Percentiles rank a stretch among this genome's conserved stretches.
These are phyloP conservation scores for Aspergillus persii DNA, from an alignment of 2,329 filamentous ascomycete species.

Conservation along the genomic window DNA sequence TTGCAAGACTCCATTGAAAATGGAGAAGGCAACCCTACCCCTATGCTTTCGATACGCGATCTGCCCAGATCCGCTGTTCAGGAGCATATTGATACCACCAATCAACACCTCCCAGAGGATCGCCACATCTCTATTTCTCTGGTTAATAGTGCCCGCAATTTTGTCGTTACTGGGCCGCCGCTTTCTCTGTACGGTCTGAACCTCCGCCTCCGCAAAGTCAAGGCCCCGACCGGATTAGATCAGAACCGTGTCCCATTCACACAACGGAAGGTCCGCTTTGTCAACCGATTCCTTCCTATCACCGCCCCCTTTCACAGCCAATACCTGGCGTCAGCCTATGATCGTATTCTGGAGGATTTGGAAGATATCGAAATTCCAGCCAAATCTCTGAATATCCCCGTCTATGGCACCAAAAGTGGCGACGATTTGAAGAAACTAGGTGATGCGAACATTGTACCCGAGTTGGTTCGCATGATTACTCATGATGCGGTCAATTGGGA, in stretches of 20 bases:
- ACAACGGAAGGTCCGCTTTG: slow-evolving; percentile 92
- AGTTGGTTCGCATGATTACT: slow-evolving; percentile 88
- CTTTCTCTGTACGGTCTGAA: slow-evolving; percentile 97
- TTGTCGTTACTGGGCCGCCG: slow-evolving; percentile 93
- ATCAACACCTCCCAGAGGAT: slow-evolving; percentile 89
- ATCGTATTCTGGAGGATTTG: slow-evolving; percentile 81
- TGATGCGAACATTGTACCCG: slow-evolving; percentile 77
- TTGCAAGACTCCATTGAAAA: slow-evolving; percentile 91
- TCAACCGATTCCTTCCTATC: slow-evolving; percentile 95
- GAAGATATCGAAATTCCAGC: slow-evolving; percentile 75
- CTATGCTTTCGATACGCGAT: slow-evolving; percentile 97
- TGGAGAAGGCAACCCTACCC: slow-evolving; percentile 91
- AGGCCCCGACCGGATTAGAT: slow-evolving; percentile 94
- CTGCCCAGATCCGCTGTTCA: slow-evolving; percentile 84
- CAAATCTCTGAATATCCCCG: slow-evolving; percentile 72
- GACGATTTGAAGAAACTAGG: slow-evolving; percentile 73
- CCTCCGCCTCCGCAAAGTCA: slow-evolving; percentile 90
- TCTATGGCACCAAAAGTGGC: slow-evolving; percentile 87
- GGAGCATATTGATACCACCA: slow-evolving; percentile 94
- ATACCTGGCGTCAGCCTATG: slow-evolving; percentile 79
- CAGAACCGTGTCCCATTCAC: slow-evolving; percentile 93
- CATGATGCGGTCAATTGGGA: slow-evolving; percentile 96
- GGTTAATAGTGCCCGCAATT: slow-evolving; percentile 93
- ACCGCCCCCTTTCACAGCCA: slow-evolving; percentile 98
- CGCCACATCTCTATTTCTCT: slow-evolving; percentile 93